These are phyloP conservation scores for Myxozyma sirexii DNA, from an alignment of 805 yeast species.

Conservation along the genomic window DNA sequence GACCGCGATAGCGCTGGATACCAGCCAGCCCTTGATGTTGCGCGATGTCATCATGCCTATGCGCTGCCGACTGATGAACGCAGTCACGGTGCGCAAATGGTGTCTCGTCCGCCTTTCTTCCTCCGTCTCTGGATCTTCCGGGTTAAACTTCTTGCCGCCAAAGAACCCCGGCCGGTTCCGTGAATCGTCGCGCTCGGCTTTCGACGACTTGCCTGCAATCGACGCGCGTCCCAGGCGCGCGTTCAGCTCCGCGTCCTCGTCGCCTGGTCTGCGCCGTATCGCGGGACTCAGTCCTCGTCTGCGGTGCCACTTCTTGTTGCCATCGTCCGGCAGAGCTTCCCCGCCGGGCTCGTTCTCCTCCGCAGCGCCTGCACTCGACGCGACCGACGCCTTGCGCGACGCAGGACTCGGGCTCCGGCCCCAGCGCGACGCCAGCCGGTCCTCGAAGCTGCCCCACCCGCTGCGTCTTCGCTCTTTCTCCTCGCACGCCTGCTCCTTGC, in stretches of 20 bases:
- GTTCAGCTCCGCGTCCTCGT: neutral
- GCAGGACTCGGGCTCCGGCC: conserved; percentile 15
- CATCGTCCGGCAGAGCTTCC: neutral
- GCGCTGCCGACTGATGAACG: conserved; percentile 20
- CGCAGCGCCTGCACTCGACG: neutral
- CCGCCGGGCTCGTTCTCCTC: neutral
- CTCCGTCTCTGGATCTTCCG: conserved; percentile 28
- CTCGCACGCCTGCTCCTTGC: neutral
- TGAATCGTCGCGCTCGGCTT: neutral
- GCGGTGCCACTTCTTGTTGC: neutral
- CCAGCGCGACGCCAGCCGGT: conserved; percentile 1
- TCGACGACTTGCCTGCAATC: neutral
- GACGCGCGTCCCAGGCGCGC: neutral
- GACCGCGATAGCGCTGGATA: conserved; percentile 24
- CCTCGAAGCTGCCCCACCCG: conserved; percentile 1
- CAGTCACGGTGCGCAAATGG: conserved; percentile 6
- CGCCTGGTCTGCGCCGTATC: neutral
- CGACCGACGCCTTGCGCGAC: neutral
- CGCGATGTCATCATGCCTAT: conserved; percentile 30
- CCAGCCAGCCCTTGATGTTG: conserved; percentile 22
- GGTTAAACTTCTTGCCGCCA: conserved; percentile 15
- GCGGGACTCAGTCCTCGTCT: conserved; percentile 7
- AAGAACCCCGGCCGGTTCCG: neutral
- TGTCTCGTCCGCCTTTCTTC: conserved; percentile 20
- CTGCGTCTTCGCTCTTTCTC: neutral